Evolutionary conservation across 1,284 basidiomycete species (phyloP).

Genomic region (Mrakiaceae sp.): DNA sequence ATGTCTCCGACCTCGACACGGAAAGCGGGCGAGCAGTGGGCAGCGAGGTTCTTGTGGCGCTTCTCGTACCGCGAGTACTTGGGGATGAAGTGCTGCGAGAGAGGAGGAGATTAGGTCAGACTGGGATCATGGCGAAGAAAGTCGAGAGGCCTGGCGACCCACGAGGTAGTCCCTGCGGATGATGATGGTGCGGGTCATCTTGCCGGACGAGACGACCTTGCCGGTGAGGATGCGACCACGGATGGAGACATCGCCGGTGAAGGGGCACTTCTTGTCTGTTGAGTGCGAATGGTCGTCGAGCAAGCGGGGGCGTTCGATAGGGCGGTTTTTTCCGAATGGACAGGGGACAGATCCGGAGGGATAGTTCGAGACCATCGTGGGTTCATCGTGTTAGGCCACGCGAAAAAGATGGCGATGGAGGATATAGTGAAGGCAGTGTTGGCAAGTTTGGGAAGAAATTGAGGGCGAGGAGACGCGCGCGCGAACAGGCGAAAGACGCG

Average conservation of each 20-base stretch:
- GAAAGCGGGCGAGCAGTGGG: slow-evolving; percentile 96
- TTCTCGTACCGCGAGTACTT: slow-evolving; percentile 99
- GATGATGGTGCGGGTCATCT: slow-evolving; percentile 98
- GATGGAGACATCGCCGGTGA: slow-evolving; percentile 91
- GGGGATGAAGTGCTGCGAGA: slow-evolving; percentile 46
- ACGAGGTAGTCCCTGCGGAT: slow-evolving; percentile 91
- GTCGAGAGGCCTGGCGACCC: not conserved
- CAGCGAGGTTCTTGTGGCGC: slow-evolving; percentile 96
- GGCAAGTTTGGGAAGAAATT: not conserved
- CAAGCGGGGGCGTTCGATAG: not conserved
- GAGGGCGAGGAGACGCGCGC: too few relatives aligned
- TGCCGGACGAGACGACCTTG: slow-evolving; percentile 85
- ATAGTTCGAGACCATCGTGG: not conserved
- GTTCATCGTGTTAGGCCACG: too few relatives aligned
- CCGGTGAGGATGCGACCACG: slow-evolving; percentile 98
- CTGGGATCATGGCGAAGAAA: too few relatives aligned
- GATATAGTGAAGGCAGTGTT: not conserved
- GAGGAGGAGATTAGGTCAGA: not conserved
- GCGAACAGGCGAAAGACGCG: too few relatives aligned
- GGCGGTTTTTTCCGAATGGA: not conserved
- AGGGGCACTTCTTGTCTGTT: slow-evolving; percentile 98
- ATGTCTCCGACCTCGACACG: slow-evolving; percentile 85
- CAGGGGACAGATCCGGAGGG: not conserved
- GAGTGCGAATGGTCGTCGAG: not conserved
- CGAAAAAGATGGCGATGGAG: not conserved